phyloP scores from a whole-genome alignment of 495 filamentous ascomycete species.

The Daldinia caldariorum region DNA sequence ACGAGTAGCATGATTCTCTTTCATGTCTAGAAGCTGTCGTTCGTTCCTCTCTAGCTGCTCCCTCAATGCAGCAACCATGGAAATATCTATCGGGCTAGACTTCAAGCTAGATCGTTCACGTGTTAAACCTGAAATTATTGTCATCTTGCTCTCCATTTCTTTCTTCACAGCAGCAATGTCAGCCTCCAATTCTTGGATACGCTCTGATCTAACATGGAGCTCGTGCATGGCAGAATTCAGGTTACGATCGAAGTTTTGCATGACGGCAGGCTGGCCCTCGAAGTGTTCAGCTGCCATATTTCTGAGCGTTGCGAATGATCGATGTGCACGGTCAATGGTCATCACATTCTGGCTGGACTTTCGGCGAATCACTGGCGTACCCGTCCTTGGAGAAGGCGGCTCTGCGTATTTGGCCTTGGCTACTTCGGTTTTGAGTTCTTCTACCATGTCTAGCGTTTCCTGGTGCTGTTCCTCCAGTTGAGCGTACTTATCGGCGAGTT shows the following conservation, averaged over 20 bases:
- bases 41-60: conserved; percentile 89
- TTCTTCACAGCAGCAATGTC: conserved; percentile 86
- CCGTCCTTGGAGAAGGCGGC: conserved; percentile 69
- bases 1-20: conserved; percentile 73
- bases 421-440: conserved; percentile 86
- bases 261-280: conserved; percentile 78
- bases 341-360: conserved; percentile 94
- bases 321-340: conserved; percentile 88
- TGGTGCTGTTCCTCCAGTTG: conserved; percentile 83
- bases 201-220: conserved; percentile 83
- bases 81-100: conserved; percentile 89
- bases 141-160: conserved; percentile 95
- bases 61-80: conserved; percentile 84
- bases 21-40: conserved; percentile 76
- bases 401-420: conserved; percentile 72
- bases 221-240: conserved; percentile 94
- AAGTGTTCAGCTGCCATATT: conserved; percentile 89
- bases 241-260: conserved; percentile 93
- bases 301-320: conserved; percentile 88
- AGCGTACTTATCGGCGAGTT: conserved; percentile 79
- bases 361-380: conserved; percentile 80
- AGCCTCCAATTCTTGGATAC: conserved; percentile 86
- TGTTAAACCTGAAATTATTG: conserved; percentile 92
- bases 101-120: conserved; percentile 90
- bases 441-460: conserved; percentile 82